Percentiles rank a stretch among this genome's conserved stretches.
Evolutionary conservation across 208 protist genomes (phyloP).

Genomic region (Entamoeba nuttalli): DNA sequence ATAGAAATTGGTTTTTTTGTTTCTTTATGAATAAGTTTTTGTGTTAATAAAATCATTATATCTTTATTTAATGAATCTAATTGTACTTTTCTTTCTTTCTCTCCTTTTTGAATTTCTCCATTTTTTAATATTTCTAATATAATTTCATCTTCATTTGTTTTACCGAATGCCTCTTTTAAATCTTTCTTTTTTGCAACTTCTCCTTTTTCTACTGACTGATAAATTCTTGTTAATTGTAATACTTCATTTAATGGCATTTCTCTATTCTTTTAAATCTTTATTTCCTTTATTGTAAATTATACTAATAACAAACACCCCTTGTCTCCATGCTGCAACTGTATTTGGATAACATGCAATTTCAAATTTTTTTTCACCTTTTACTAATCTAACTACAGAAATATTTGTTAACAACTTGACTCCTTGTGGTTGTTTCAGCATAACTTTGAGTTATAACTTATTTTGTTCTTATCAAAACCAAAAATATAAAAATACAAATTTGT

Average conservation of each 20-base stretch:
- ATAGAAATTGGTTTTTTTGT: slow-evolving; percentile 3
- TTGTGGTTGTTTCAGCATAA: background rate
- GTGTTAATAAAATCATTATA: background rate
- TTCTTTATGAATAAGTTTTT: slow-evolving; percentile 6
- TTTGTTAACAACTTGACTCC: background rate
- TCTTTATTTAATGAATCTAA: background rate
- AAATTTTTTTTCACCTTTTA: slow-evolving; percentile 3
- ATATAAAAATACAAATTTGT: background rate
- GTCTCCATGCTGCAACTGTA: background rate
- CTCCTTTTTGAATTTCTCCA: too few relatives aligned
- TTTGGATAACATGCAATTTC: slow-evolving; percentile 12
- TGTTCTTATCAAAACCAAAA: background rate
- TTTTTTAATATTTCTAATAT: slow-evolving; percentile 9
- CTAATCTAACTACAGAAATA: background rate
- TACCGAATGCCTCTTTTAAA: background rate
- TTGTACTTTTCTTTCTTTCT: background rate
- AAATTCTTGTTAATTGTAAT: slow-evolving; percentile 1
- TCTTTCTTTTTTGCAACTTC: slow-evolving; percentile 8
- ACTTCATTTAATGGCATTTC: slow-evolving; percentile 11
- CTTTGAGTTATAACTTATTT: background rate
- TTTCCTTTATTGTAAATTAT: background rate
- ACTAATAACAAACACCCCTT: background rate
- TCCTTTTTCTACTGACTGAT: slow-evolving; percentile 7
- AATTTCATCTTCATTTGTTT: background rate
- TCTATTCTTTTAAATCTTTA: background rate